Evolutionary conservation across 164 flowering plant genomes (phyloP).

Genomic region (Liriodendron chinense): DNA sequence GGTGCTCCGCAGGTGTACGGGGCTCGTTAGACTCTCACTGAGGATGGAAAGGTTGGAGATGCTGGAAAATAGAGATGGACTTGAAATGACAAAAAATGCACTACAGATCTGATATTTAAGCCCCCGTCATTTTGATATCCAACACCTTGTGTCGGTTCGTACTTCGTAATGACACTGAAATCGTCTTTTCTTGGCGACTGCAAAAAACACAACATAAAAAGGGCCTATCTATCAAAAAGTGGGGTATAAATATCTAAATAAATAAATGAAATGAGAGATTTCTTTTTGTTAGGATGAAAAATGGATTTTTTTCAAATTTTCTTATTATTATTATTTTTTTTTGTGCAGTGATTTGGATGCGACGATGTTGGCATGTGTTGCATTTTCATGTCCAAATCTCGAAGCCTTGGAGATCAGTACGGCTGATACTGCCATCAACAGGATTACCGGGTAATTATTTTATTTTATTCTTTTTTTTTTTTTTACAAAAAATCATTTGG

Average conservation of each 20-base stretch:
- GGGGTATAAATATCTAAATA: background rate
- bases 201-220: background rate
- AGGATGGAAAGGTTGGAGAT: slow-evolving; percentile 77
- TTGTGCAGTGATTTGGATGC: slow-evolving; percentile 84
- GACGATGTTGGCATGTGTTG: slow-evolving; percentile 90
- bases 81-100: background rate
- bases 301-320: background rate
- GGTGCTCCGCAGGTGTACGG: slow-evolving; percentile 75
- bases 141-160: background rate
- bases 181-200: background rate
- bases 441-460: slow-evolving; percentile 74
- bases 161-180: background rate
- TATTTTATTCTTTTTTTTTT: background rate
- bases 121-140: background rate
- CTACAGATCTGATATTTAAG: background rate
- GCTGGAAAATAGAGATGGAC: background rate
- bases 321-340: background rate
- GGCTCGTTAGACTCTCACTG: slow-evolving; percentile 63
- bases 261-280: background rate
- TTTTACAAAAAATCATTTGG: background rate
- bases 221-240: no score
- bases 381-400: slow-evolving; percentile 90
- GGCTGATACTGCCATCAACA: slow-evolving; percentile 51
- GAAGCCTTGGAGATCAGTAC: slow-evolving; percentile 65
- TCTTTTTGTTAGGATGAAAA: background rate